These are phyloP conservation scores for Erysimum pusillum DNA, from an alignment of 441 rosid genomes.

Conservation along the genomic window DNA sequence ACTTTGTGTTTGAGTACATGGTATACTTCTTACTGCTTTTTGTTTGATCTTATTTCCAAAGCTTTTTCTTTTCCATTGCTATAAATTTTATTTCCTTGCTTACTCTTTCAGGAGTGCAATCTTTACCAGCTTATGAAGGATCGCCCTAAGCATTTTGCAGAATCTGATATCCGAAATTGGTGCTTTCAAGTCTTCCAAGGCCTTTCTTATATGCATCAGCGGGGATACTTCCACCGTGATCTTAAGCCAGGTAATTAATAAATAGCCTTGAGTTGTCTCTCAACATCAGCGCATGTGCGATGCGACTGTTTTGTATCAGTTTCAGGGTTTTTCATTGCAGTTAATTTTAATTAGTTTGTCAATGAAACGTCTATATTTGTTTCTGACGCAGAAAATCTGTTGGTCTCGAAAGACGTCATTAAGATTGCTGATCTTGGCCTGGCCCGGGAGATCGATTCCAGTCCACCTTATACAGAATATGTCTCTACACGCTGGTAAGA, in stretches of 20 bases:
- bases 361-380: not conserved
- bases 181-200: constrained; percentile 97
- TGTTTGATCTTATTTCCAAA: constrained; percentile 12
- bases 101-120: constrained; percentile 74
- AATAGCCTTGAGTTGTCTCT: constrained; percentile 29
- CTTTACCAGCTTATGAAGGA: constrained; percentile 94
- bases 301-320: not conserved
- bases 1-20: constrained; percentile 94
- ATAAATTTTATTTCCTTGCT: constrained; percentile 8
- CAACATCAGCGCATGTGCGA: constrained; percentile 21
- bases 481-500: constrained; percentile 98
- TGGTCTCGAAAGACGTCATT: constrained; percentile 76
- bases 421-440: constrained; percentile 99
- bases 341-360: not conserved
- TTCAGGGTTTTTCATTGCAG: not conserved
- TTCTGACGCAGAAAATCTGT: constrained; percentile 68
- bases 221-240: constrained; percentile 96
- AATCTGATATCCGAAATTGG: constrained; percentile 87
- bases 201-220: constrained; percentile 92
- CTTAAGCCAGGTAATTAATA: constrained; percentile 85
- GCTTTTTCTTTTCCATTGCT: not conserved
- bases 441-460: constrained; percentile 84
- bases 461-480: constrained; percentile 90
- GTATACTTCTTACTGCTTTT: constrained; percentile 45
- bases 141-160: constrained; percentile 76